These are phyloP conservation scores for Aspergillus brasiliensis DNA, from an alignment of 2,329 filamentous ascomycete genomes.

Conservation along the genomic window DNA sequence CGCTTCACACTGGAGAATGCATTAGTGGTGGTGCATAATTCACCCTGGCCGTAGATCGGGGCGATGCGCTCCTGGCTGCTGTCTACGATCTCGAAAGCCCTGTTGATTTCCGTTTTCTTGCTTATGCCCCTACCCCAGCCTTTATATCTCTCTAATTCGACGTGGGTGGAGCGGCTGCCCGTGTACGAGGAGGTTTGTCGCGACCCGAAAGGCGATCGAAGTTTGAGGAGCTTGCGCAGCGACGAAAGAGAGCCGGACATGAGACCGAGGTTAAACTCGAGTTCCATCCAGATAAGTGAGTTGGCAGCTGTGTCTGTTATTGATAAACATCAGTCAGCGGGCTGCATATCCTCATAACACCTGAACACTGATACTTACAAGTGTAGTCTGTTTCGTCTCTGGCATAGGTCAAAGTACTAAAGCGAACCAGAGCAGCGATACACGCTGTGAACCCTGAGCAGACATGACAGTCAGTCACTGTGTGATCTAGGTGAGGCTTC, in stretches of 20 bases:
- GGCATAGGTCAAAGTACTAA: conserved; percentile 19
- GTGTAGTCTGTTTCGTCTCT: conserved; percentile 19
- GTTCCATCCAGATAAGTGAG: conserved; percentile 24
- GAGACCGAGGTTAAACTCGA: conserved; percentile 25
- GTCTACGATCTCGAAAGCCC: conserved; percentile 1
- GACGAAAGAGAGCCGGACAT: conserved; percentile 23
- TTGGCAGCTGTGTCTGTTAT: conserved; percentile 16
- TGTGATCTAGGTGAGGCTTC: not conserved
- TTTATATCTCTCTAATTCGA: not conserved
- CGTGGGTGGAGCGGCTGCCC: not conserved
- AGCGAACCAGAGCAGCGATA: conserved; percentile 21
- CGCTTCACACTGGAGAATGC: not conserved
- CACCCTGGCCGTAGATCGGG: conserved; percentile 4
- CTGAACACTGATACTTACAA: conserved; percentile 11
- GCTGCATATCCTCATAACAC: not conserved
- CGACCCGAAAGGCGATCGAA: not conserved
- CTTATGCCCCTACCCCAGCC: not conserved
- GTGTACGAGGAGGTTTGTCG: not conserved
- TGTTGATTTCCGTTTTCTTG: conserved; percentile 4
- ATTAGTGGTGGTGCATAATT: not conserved
- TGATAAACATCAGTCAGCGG: not conserved
- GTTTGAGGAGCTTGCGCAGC: not conserved
- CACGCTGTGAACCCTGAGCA: conserved; percentile 18
- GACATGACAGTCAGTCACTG: not conserved
- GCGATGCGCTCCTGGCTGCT: conserved; percentile 4